These are phyloP conservation scores for Phanerochaete carnosa DNA, from an alignment of 768 basidiomycete genomes.

Conservation along the genomic window DNA sequence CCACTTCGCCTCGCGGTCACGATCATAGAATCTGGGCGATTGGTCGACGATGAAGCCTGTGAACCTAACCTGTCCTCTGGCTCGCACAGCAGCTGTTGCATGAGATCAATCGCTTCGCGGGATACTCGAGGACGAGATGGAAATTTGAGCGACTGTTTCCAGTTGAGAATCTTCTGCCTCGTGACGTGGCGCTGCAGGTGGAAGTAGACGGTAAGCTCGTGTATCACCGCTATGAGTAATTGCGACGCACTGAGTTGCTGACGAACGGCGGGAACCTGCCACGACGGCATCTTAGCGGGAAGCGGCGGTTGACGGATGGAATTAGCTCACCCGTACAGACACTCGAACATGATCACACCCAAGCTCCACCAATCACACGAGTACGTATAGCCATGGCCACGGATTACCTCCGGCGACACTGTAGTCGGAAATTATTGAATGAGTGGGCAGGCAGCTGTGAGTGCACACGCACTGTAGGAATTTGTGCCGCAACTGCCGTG, in stretches of 20 bases:
- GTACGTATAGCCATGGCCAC: slow-evolving; percentile 89
- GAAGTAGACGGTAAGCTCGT: not conserved
- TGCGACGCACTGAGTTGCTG: slow-evolving; percentile 77
- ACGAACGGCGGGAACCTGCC: slow-evolving; percentile 85
- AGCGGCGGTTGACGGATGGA: slow-evolving; percentile 18
- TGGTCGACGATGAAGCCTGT: slow-evolving; percentile 61
- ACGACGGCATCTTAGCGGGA: slow-evolving; percentile 8
- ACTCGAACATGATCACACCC: slow-evolving; percentile 96
- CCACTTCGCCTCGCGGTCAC: slow-evolving; percentile 71
- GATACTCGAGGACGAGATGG: slow-evolving; percentile 82
- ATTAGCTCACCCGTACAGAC: slow-evolving; percentile 76
- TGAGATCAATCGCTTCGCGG: slow-evolving; percentile 81
- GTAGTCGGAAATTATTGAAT: slow-evolving; percentile 13
- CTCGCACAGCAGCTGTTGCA: slow-evolving; percentile 90
- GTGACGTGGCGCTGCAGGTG: slow-evolving; percentile 78
- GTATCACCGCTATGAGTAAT: not conserved
- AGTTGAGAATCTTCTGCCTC: slow-evolving; percentile 95
- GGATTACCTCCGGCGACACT: slow-evolving; percentile 92
- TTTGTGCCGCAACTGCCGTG: slow-evolving; percentile 71
- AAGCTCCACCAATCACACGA: slow-evolving; percentile 99
- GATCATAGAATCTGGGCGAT: slow-evolving; percentile 75
- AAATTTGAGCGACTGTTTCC: slow-evolving; percentile 87
- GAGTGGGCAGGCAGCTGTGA: slow-evolving; percentile 14
- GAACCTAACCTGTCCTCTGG: slow-evolving; percentile 92
- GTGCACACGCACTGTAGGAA: slow-evolving; percentile 67